Base-by-base conservation (phyloP, 2,329 filamentous ascomycete genomes). In the Nemania serpens region DNA sequence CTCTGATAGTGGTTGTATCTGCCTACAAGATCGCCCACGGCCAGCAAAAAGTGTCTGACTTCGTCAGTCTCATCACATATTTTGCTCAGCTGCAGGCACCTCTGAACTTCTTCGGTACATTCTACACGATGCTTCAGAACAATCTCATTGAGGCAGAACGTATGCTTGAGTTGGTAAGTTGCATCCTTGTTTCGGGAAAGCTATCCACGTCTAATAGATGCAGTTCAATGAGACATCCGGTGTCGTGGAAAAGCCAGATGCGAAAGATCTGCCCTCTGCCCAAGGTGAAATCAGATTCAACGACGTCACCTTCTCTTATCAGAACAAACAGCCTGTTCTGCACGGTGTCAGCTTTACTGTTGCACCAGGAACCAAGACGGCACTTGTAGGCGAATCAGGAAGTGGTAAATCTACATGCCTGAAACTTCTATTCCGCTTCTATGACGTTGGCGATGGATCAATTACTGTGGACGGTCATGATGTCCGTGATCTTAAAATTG, bases 21-120 rank as follows among this genome's bases (percentile, higher is more conserved):
- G 85, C 85, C 1, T 87, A 85, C 69, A 85, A 88, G 69, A 84
- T 88, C 47, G 84, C 84, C 0, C 80, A 78, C 5, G 80, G 80
- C 10, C 73, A 82, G 61, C 79, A 82, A 59, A 77, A 76, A 2
- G 83, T 87, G 15, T 81, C 84, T 59, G 79, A 82, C 51, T 88
- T 88, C 59, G 83, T 76, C 48, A 74, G 70, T 55, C 69, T 76
- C n/a, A 74, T 76, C 29, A 75, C 74, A 1, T 76, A 75, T 66
- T 76, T 75, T 46, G 71, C 73, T 3, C 68, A 68, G 54, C 54
- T 70, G 71, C 68, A 74, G 70, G 82, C 79, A 5, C 85, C 85
- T 4, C 77, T 88, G 52, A 87, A 85, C 69, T 88, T 86, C 72
- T 88, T 88, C 64, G 78, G 78, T 0, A 79, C 78, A 1, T 80